phyloP scores from a whole-genome alignment of 441 rosid genomes.

The Codiaeum variegatum region DNA sequence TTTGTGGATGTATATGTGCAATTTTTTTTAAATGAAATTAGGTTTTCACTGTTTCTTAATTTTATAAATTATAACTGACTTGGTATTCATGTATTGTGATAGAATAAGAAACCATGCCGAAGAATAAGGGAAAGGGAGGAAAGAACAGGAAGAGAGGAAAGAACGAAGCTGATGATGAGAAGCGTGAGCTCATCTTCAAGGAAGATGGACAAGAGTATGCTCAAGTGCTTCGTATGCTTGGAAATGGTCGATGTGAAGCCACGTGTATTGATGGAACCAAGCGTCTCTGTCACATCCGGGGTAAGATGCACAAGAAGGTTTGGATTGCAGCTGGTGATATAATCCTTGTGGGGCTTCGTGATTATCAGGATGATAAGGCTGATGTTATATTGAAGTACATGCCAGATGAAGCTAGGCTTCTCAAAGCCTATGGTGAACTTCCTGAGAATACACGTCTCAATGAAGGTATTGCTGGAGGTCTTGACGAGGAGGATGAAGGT shows the following conservation, averaged over 20 bases:
- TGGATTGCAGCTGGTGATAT: constrained; percentile 88
- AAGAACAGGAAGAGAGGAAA: constrained; percentile 89
- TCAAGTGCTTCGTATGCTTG: constrained; percentile 71
- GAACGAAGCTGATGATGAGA: constrained; percentile 76
- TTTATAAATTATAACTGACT: not conserved
- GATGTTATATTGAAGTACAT: constrained; percentile 80
- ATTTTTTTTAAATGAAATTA: not conserved
- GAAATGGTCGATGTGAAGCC: constrained; percentile 68
- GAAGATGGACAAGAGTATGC: constrained; percentile 86
- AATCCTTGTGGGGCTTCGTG: constrained; percentile 73
- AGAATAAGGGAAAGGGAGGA: constrained; percentile 85
- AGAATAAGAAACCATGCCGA: constrained; percentile 46
- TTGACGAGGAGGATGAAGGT: constrained; percentile 73
- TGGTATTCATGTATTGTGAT: not conserved
- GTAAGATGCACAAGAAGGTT: constrained; percentile 87
- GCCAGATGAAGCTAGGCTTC: constrained; percentile 83
- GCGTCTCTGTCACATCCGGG: constrained; percentile 74
- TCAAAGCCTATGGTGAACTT: constrained; percentile 78
- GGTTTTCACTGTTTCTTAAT: not conserved
- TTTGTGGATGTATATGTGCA: not conserved
- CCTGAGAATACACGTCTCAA: constrained; percentile 72
- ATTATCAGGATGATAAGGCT: constrained; percentile 81
- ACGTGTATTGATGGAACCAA: constrained; percentile 65
- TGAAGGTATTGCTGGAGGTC: constrained; percentile 69
- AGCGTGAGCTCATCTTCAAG: constrained; percentile 70